Conservation (phyloP, 179 eudicot genomes). For the Drosera spatulata region DNA sequence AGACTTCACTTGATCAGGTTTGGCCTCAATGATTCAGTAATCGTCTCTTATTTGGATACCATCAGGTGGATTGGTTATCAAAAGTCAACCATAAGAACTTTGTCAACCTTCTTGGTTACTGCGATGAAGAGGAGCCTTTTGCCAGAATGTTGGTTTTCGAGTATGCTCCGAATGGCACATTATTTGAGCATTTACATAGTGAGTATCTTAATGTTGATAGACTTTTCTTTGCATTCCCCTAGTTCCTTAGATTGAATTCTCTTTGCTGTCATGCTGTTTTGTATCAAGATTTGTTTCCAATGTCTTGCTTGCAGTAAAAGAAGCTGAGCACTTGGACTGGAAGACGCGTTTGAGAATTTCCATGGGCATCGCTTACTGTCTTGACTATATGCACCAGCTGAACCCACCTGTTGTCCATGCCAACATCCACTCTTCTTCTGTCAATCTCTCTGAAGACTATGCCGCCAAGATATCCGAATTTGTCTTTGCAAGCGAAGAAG, state of each 20-base stretch:
- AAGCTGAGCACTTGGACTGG: conserved; percentile 94
- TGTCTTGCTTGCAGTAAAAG: conserved; percentile 45
- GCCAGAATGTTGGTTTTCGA: conserved; percentile 86
- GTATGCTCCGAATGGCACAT: conserved; percentile 92
- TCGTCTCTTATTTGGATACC: conserved; percentile 8
- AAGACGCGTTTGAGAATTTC: conserved; percentile 50
- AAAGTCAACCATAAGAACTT: conserved; percentile 86
- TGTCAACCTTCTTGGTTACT: conserved; percentile 70
- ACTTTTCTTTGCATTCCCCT: too few species aligned
- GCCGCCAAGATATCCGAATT: conserved; percentile 37
- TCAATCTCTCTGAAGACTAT: conserved; percentile 32
- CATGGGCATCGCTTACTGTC: conserved; percentile 89
- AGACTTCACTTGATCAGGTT: background rate
- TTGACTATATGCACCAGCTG: conserved; percentile 69
- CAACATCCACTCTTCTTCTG: conserved; percentile 25
- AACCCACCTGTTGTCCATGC: conserved; percentile 37
- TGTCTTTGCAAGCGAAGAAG: conserved; percentile 37
- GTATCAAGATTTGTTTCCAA: background rate
- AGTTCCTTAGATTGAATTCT: too few species aligned
- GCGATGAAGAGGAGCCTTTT: conserved; percentile 73
- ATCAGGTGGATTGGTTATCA: conserved; percentile 61
- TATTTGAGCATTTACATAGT: conserved; percentile 90
- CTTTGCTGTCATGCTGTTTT: too few species aligned
- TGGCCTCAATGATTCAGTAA: background rate
- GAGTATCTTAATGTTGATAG: conserved; percentile 10